A percentile compares a stretch with the other conserved stretches of the same genome.
Conservation (phyloP, 1,284 basidiomycete species). For the Ustilago xerochloae region DNA sequence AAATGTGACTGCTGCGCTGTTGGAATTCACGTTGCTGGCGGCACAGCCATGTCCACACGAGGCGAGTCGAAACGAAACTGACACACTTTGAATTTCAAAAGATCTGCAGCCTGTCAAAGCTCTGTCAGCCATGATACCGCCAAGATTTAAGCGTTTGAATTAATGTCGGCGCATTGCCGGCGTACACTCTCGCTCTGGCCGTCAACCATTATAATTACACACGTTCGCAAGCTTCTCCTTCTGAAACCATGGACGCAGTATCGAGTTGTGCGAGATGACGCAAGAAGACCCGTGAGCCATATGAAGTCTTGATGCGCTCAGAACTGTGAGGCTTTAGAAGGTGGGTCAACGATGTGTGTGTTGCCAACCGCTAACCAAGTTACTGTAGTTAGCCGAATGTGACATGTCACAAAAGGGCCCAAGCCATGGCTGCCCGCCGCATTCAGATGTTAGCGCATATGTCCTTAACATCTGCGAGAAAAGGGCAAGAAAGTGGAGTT, state of each 20-base stretch:
- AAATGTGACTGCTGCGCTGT: too few relatives aligned
- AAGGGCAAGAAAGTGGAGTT: background rate
- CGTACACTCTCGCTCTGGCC: background rate
- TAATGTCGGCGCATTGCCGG: background rate
- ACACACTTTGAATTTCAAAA: too few relatives aligned
- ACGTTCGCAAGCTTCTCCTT: too few relatives aligned
- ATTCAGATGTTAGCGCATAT: too few relatives aligned
- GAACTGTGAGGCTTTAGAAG: background rate
- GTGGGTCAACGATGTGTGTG: conserved; percentile 2
- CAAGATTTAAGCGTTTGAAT: background rate
- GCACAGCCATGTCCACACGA: too few relatives aligned
- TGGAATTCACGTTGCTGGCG: background rate
- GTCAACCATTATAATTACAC: too few relatives aligned
- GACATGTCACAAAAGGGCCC: background rate
- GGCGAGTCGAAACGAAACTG: too few relatives aligned
- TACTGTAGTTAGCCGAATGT: too few relatives aligned
- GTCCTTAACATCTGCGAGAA: background rate
- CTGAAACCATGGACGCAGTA: too few relatives aligned
- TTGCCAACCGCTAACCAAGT: background rate
- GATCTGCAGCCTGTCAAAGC: too few relatives aligned
- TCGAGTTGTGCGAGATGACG: too few relatives aligned
- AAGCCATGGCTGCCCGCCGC: too few relatives aligned
- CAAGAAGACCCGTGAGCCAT: background rate
- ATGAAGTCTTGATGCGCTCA: background rate
- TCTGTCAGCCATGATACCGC: background rate